These are phyloP conservation scores for Kwoniella sp. DNA, from an alignment of 768 basidiomycete species.

Conservation along the genomic window DNA sequence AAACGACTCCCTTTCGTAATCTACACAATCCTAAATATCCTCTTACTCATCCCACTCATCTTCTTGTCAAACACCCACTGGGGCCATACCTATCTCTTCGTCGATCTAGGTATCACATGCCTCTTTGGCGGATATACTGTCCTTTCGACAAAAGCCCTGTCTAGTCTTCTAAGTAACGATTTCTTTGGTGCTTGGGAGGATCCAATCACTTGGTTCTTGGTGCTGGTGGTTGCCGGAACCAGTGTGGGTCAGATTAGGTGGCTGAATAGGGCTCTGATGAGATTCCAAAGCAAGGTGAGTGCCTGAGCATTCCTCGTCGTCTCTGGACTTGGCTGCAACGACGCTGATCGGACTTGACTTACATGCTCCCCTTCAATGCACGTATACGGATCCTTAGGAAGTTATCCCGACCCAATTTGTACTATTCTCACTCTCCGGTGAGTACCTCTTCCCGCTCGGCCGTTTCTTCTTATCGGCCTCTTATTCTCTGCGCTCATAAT, in stretches of 20 bases:
- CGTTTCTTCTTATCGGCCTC: too few relatives aligned
- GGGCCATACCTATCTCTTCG: slow-evolving; percentile 71
- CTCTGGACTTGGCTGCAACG: too few relatives aligned
- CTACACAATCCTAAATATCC: slow-evolving; percentile 60
- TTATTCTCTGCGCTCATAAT: too few relatives aligned
- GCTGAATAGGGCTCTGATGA: slow-evolving; percentile 69
- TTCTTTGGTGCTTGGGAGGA: slow-evolving; percentile 75
- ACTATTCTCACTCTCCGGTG: slow-evolving; percentile 77
- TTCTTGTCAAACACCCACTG: slow-evolving; percentile 67
- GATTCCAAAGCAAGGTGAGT: slow-evolving; percentile 84
- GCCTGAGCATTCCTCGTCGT: too few relatives aligned
- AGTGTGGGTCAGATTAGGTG: slow-evolving; percentile 55
- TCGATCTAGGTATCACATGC: slow-evolving; percentile 70
- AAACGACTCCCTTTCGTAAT: slow-evolving; percentile 21
- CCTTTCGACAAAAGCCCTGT: slow-evolving; percentile 86
- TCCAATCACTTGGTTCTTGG: slow-evolving; percentile 60
- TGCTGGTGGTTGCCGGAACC: slow-evolving; percentile 63
- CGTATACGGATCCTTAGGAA: slow-evolving; percentile 63
- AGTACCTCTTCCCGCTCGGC: slow-evolving; percentile 18
- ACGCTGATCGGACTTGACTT: not conserved
- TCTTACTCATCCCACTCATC: slow-evolving; percentile 62
- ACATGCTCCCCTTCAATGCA: not conserved
- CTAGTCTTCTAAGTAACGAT: slow-evolving; percentile 76
- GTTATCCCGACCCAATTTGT: slow-evolving; percentile 96
- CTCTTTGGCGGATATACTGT: slow-evolving; percentile 70